These are phyloP conservation scores for Cryptomeria japonica DNA, from an alignment of 75 land plant species.

Conservation along the genomic window DNA sequence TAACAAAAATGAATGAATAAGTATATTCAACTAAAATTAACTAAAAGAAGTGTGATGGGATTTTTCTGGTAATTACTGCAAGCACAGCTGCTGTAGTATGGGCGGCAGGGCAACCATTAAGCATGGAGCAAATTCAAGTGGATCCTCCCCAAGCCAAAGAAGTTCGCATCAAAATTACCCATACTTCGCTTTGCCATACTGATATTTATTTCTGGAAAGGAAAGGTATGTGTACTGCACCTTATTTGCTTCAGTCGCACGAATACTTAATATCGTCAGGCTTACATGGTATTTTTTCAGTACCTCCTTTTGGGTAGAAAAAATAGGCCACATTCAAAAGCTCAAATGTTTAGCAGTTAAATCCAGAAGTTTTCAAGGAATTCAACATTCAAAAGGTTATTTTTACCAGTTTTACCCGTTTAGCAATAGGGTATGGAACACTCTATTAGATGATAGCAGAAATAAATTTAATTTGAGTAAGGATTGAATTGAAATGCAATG, in stretches of 20 bases:
- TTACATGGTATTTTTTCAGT: not conserved
- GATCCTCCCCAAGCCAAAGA: conserved; percentile 40
- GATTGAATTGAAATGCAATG: no score
- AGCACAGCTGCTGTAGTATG: conserved; percentile 9
- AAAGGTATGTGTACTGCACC: not conserved
- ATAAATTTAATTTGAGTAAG: no score
- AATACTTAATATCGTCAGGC: not conserved
- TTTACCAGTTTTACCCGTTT: not conserved
- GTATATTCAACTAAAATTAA: no score
- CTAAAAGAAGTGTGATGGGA: not conserved
- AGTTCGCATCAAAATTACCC: conserved; percentile 37
- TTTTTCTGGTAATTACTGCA: not conserved
- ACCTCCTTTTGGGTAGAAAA: not conserved
- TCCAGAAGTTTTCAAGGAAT: no score
- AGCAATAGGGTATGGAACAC: no score
- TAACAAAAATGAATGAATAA: not conserved
- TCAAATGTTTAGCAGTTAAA: no score
- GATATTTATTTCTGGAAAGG: conserved; percentile 31
- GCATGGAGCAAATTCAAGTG: conserved; percentile 33
- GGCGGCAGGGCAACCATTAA: conserved; percentile 24
- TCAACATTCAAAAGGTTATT: not conserved
- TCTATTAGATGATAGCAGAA: no score
- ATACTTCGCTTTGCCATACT: conserved; percentile 48
- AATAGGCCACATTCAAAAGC: not conserved
- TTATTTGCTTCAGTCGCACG: not conserved